phyloP scores from a whole-genome alignment of 2,329 filamentous ascomycete genomes.

The Pyrenophora seminiperda region DNA sequence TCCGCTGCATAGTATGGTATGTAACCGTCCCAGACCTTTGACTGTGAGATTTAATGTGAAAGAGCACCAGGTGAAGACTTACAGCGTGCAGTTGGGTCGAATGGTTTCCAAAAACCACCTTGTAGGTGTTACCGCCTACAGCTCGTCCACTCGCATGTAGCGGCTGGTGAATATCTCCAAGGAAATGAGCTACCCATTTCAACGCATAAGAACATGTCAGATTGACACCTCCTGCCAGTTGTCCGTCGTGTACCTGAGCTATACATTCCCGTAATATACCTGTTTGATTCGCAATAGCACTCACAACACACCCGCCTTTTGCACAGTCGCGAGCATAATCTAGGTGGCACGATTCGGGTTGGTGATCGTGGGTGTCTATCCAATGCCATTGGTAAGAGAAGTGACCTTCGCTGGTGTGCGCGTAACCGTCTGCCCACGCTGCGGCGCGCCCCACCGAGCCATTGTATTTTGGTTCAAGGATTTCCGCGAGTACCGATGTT shows the following conservation, averaged over 20 bases:
- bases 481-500: constrained; percentile 36
- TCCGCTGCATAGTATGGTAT: constrained; percentile 48
- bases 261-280: constrained; percentile 47
- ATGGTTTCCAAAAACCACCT: constrained; percentile 44
- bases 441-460: constrained; percentile 48
- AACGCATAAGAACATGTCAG: constrained; percentile 49
- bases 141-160: constrained; percentile 49
- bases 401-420: constrained; percentile 47
- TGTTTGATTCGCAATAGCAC: constrained; percentile 51
- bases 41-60: constrained; percentile 11
- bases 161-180: constrained; percentile 51
- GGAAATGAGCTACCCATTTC: constrained; percentile 51
- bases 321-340: constrained; percentile 48
- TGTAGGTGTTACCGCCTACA: constrained; percentile 47
- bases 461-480: constrained; percentile 50
- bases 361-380: constrained; percentile 47
- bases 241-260: constrained; percentile 31
- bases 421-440: constrained; percentile 49
- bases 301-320: constrained; percentile 49
- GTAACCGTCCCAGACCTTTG: constrained; percentile 48
- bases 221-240: constrained; percentile 35
- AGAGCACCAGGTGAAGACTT: constrained; percentile 11
- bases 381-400: constrained; percentile 52
- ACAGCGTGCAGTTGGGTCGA: constrained; percentile 48
- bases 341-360: constrained; percentile 42